Base-by-base conservation (phyloP, 176 grass and related monocot genomes). In the Otatea glauca region DNA sequence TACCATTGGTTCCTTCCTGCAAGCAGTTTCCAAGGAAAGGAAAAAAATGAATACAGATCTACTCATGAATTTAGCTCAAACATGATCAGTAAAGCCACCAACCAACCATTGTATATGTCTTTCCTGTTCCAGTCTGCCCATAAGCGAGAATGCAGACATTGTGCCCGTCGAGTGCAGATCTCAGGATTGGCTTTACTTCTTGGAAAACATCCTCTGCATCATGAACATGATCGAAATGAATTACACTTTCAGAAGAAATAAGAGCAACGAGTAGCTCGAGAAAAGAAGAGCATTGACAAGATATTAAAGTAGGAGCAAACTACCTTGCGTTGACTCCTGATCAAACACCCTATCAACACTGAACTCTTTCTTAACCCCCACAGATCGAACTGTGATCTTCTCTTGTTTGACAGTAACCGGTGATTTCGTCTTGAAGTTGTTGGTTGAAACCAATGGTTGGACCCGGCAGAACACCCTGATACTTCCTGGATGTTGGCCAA, bases 381-480 rank as follows among this genome's bases (percentile, higher is more conserved):
- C 76, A 54, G 88, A 83, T 83, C 75, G 88, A 76, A 98, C 68
- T 41, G 75, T 12, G 43, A 98, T 89, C 86, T 86, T 98, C 43
- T 98, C 89, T 41, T 75, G 78, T 49, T 92, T 77, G 9, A 86
- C 51, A 5, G 81, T 87, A 68, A 95, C 66, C 0, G 65, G 63
- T 55, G 87, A 81, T 85, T 67, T 85, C 10, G 29, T 60, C 59
- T 77, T 89, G 61, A 72, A 66, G 10, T 77, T 86, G 74, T 83
- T 87, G 23, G 53, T 79, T 17, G 79, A 67, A 53, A 77, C 74
- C 72, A 59, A 86, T 17, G 77, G 83, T 9, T 84, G 76, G 39
- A 98, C 85, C 70, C 96, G 85, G 78, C 93, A 95, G 90, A 95
- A 98, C 25, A 94, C 93, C 82, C 93, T 98, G 67, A 98, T 91